phyloP scores from a whole-genome alignment of 495 filamentous ascomycete genomes.

The Podospora anserina region DNA sequence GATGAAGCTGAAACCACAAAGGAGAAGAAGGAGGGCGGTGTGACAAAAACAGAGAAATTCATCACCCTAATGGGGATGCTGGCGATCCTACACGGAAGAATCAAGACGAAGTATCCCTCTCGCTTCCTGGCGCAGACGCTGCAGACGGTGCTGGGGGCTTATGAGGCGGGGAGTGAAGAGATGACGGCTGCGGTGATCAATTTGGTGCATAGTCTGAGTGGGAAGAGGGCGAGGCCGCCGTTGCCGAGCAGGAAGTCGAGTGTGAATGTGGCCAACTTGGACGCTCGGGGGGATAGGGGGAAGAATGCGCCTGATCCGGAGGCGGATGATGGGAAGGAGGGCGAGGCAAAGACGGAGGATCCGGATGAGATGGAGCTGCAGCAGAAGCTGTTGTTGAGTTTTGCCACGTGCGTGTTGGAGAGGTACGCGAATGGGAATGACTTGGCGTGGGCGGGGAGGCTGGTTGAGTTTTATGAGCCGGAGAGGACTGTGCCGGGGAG shows the following conservation, averaged over 20 bases:
- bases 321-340: constrained; percentile 47
- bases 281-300: constrained; percentile 41
- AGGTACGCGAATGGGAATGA: constrained; percentile 66
- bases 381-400: constrained; percentile 73
- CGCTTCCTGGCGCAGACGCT: constrained; percentile 90
- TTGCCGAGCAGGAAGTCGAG: constrained; percentile 68
- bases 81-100: constrained; percentile 77
- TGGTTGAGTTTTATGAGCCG: constrained; percentile 70
- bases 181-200: constrained; percentile 72
- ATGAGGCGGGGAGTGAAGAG: constrained; percentile 54
- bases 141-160: constrained; percentile 68
- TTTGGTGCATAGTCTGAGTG: constrained; percentile 67
- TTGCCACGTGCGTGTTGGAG: constrained; percentile 80
- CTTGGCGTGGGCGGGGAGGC: constrained; percentile 69
- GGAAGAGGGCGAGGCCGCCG: constrained; percentile 64
- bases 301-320: constrained; percentile 78
- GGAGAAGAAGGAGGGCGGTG: constrained; percentile 16
- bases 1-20: constrained; percentile 19
- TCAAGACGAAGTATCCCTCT: constrained; percentile 86
- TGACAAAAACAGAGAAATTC: constrained; percentile 55
- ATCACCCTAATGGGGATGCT: constrained; percentile 76
- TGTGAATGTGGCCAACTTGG: constrained; percentile 52
- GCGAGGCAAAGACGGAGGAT: constrained; percentile 34
- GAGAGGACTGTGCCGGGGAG: constrained; percentile 54
- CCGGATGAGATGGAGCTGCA: constrained; percentile 61